These are phyloP conservation scores for Penicillium sp. DNA, from an alignment of 2,329 filamentous ascomycete species.

Conservation along the genomic window DNA sequence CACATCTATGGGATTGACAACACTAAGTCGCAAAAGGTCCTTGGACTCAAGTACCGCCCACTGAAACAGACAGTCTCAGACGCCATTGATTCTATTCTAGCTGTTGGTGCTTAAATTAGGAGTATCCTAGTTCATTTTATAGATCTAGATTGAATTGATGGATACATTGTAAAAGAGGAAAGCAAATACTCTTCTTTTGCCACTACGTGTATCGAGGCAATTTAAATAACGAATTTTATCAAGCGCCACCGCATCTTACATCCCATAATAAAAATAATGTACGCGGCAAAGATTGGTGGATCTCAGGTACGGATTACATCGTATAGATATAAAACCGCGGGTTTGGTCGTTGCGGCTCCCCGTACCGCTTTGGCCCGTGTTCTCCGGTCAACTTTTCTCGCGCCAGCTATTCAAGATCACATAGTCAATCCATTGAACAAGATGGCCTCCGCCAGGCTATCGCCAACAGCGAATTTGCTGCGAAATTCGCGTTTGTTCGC, in stretches of 20 bases:
- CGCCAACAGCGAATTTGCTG: slow-evolving; percentile 68
- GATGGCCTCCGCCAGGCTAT: slow-evolving; percentile 50
- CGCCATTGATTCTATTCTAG: slow-evolving; percentile 38
- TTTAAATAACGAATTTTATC: not conserved
- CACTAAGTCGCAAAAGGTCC: slow-evolving; percentile 40
- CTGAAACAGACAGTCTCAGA: slow-evolving; percentile 42
- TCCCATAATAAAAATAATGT: not conserved
- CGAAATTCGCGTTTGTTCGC: slow-evolving; percentile 88
- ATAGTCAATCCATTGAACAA: slow-evolving; percentile 26
- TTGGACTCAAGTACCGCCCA: slow-evolving; percentile 44
- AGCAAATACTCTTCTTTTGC: not conserved
- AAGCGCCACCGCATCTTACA: not conserved
- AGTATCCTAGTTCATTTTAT: not conserved
- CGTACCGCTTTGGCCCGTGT: slow-evolving; percentile 31
- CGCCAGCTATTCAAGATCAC: slow-evolving; percentile 21
- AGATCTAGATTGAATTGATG: not conserved
- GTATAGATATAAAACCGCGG: slow-evolving; percentile 19
- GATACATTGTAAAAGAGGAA: not conserved
- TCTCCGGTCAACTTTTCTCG: slow-evolving; percentile 37
- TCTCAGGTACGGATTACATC: not conserved
- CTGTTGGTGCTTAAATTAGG: slow-evolving; percentile 31
- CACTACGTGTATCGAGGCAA: not conserved
- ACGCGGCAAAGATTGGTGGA: not conserved
- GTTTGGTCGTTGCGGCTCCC: slow-evolving; percentile 18
- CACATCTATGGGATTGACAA: slow-evolving; percentile 41